Percentiles rank a stretch among this genome's conserved stretches.
Conservation (phyloP, 352 stramenopile species). For the Globisporangium middletonii region DNA sequence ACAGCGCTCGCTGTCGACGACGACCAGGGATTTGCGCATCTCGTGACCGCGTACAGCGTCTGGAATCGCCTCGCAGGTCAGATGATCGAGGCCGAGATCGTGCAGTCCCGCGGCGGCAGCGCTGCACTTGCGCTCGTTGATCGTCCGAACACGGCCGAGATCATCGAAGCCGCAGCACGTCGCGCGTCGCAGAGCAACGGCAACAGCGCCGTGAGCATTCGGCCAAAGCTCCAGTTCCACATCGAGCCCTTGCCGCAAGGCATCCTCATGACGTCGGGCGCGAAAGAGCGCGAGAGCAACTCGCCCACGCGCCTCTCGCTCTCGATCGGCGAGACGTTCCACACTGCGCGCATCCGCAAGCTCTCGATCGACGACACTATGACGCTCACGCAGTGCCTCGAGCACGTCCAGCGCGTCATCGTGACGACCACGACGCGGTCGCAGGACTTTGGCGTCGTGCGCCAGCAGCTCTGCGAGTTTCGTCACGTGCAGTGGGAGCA, state of each 20-base stretch:
- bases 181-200: neutral
- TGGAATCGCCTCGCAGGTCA: conserved; percentile 43
- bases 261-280: conserved; percentile 17
- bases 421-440: conserved; percentile 22
- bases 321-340: conserved; percentile 31
- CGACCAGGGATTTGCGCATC: conserved; percentile 15
- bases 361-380: conserved; percentile 23
- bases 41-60: conserved; percentile 30
- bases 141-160: neutral
- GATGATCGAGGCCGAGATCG: conserved; percentile 32
- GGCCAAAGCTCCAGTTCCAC: conserved; percentile 35
- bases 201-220: conserved; percentile 7
- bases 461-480: conserved; percentile 28
- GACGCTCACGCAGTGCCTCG: conserved; percentile 29
- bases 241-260: conserved; percentile 35
- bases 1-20: neutral
- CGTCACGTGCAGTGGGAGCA: conserved; percentile 45
- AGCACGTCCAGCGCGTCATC: conserved; percentile 26
- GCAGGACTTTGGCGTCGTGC: conserved; percentile 25
- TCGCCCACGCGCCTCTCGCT: conserved; percentile 5
- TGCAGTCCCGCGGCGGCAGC: conserved; percentile 23
- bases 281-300: conserved; percentile 6
- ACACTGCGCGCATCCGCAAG: conserved; percentile 29
- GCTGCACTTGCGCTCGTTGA: neutral
- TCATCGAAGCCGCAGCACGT: neutral